Evolutionary conservation across 805 yeast genomes (phyloP), one percentile per base, ranked within the genome.

Genomic region (Candida yuanshanica): DNA sequence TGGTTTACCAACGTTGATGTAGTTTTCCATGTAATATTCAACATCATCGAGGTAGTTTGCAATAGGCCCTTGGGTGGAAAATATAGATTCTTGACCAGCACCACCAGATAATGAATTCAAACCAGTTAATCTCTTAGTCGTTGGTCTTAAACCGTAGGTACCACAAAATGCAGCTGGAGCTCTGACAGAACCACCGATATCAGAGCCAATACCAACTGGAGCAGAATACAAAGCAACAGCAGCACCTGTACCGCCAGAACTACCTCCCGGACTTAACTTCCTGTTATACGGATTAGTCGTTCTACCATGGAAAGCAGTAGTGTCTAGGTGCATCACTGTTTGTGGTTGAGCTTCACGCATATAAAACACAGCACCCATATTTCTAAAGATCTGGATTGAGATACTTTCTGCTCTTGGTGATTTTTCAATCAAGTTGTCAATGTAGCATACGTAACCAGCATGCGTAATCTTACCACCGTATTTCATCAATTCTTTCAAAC

Each of bases 211-310:
- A 20, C 83, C 90, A 35, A 81, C 50, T 1, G 77, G 73, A 22
- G 83, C 75, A 3, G 77, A 81, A 39, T 72, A 73, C 49, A 75
- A 63, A 2, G 75, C 75, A 41, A 79, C 75, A 43, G 76, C 62
- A 1, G 83, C 79, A 45, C 85, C 81, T 53, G 80, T 86, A 48
- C 88, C 88, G 41, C 87, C 85, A 10, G 83, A 76, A 1, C 83
- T 77, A 16, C 88, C 88, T 46, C 88, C 88, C 2, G 82, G 68
- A 20, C 82, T 72, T 38, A 81, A 61, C 24, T 69, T 64, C 38
- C 77, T 65, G 55, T 81, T 81, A 63, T 59, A 65, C 2, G 85
- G 81, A 53, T 81, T 81, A 45, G 73, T 59, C 4, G 85, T 71
- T 52, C 77, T 65, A 9, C 88, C 88, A 40, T 65, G 69, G 54